Conservation (phyloP, 208 protist genomes). For the Crithidia fasciculata region DNA sequence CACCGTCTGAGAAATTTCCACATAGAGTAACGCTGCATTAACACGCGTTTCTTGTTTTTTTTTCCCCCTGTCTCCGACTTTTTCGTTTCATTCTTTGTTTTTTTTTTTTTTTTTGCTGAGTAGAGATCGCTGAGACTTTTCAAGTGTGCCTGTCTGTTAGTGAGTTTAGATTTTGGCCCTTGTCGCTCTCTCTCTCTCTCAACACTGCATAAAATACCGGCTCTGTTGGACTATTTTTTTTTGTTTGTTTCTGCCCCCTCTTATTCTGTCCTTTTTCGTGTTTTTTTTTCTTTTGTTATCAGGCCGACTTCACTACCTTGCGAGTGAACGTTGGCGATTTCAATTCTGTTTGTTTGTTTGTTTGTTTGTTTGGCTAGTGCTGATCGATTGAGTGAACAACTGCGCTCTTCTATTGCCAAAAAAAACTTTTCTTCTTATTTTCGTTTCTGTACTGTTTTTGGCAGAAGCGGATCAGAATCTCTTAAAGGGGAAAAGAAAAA, state of each 20-base stretch:
- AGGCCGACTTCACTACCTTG: background rate
- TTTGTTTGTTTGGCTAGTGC: background rate
- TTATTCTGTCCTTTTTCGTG: background rate
- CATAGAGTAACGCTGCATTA: no score
- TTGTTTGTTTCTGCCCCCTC: constrained; percentile 6
- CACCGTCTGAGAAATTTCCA: no score
- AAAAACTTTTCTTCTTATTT: no score
- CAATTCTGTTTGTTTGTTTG: no score
- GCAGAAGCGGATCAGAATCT: no score
- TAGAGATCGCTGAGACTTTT: no score
- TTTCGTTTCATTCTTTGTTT: constrained; percentile 15
- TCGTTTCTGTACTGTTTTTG: background rate
- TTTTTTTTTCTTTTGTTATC: constrained; percentile 16
- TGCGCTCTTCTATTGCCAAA: no score
- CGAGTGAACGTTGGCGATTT: background rate
- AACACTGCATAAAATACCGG: no score
- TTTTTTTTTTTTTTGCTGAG: background rate
- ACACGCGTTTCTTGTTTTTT: no score
- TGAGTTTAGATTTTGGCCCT: background rate
- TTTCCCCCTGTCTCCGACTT: background rate
- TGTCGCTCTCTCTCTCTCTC: background rate
- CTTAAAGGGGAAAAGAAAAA: no score
- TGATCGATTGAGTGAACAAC: no score
- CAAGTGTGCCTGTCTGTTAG: background rate
- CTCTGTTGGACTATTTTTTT: background rate